Percentiles rank a stretch among this genome's conserved stretches.
These are phyloP conservation scores for Ascochyta pisi DNA, from an alignment of 2,329 filamentous ascomycete species.

Conservation along the genomic window DNA sequence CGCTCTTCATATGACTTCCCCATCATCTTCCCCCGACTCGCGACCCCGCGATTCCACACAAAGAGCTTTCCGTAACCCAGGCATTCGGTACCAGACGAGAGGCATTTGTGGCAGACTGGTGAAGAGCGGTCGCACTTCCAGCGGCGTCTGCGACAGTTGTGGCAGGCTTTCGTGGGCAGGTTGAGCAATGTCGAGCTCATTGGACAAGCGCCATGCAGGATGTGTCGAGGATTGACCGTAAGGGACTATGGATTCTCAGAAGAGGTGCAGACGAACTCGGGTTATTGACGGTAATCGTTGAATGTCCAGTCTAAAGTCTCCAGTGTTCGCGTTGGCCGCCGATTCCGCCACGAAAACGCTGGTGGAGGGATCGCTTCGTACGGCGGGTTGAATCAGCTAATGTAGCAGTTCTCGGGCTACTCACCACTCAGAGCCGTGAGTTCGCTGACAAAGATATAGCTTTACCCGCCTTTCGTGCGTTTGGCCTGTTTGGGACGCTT, in stretches of 20 bases:
- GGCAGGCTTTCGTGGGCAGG: conserved; percentile 56
- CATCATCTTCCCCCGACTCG: conserved; percentile 61
- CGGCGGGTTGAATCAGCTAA: conserved; percentile 22
- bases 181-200: conserved; percentile 41
- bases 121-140: conserved; percentile 68
- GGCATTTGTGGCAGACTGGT: conserved; percentile 67
- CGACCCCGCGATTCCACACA: conserved; percentile 64
- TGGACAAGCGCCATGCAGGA: conserved; percentile 41
- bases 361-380: conserved; percentile 11
- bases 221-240: conserved; percentile 31
- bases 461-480: not conserved
- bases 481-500: conserved; percentile 13
- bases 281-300: conserved; percentile 21
- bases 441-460: conserved; percentile 15
- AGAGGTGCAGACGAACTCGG: conserved; percentile 19
- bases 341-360: conserved; percentile 21
- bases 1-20: conserved; percentile 58
- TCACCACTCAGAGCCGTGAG: conserved; percentile 18
- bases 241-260: conserved; percentile 6
- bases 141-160: conserved; percentile 68
- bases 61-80: conserved; percentile 68
- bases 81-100: conserved; percentile 62
- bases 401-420: conserved; percentile 18
- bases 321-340: conserved; percentile 11
- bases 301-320: conserved; percentile 21